phyloP scores from a whole-genome alignment of 2,329 filamentous ascomycete species.

The Colletotrichum tofieldiae region DNA sequence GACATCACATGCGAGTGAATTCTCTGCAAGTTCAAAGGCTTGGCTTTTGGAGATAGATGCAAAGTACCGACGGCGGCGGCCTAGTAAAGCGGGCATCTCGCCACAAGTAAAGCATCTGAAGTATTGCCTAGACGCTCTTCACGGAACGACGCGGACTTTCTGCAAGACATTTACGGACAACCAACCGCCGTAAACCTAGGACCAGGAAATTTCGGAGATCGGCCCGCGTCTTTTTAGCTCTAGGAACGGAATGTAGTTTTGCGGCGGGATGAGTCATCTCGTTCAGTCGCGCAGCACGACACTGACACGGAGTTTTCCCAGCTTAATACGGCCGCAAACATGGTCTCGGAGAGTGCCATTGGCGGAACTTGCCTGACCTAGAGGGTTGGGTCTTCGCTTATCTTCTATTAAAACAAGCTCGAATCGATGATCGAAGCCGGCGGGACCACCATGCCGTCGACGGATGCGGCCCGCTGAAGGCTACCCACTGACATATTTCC shows the following conservation, averaged over 20 bases:
- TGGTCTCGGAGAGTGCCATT: conserved; percentile 30
- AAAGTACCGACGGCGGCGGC: not conserved
- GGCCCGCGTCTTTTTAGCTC: not conserved
- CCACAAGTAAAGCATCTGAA: not conserved
- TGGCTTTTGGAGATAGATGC: not conserved
- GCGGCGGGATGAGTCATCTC: conserved; percentile 12
- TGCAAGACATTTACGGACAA: not conserved
- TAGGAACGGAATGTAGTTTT: not conserved
- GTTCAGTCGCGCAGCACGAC: not conserved
- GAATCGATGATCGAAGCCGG: conserved; percentile 12
- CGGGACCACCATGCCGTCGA: conserved; percentile 9
- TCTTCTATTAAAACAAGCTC: not conserved
- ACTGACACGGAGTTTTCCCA: not conserved
- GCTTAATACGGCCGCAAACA: conserved; percentile 36
- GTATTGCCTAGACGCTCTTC: not conserved
- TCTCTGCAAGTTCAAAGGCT: not conserved
- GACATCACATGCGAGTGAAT: not conserved
- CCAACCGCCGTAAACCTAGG: not conserved
- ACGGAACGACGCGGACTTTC: not conserved
- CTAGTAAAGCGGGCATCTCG: not conserved
- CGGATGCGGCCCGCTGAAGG: conserved; percentile 33
- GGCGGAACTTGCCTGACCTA: conserved; percentile 10
- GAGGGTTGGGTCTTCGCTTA: not conserved
- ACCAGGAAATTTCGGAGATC: not conserved
- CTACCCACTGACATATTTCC: conserved; percentile 23